A percentile compares a stretch with the other conserved stretches of the same genome.
Conservation (phyloP, 1,139 yeast species). For the Yamadazyma membranifaciens region DNA sequence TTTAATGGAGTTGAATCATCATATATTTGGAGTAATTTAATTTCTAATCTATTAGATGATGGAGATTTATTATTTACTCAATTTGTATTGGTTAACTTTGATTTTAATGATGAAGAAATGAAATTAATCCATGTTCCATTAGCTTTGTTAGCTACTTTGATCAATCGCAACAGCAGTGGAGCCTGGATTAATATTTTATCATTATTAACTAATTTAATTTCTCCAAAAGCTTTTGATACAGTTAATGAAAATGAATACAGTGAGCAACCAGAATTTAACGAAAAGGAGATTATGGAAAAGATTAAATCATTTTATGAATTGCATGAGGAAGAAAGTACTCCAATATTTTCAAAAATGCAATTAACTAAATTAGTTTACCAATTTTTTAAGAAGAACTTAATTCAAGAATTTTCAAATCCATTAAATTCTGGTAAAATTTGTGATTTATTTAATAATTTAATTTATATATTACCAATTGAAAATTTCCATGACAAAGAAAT, state of each 20-base stretch:
- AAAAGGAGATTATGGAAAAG: slow-evolving; percentile 16
- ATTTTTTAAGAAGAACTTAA: slow-evolving; percentile 31
- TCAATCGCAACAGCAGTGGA: slow-evolving; percentile 12
- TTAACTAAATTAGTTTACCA: slow-evolving; percentile 41
- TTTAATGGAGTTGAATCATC: slow-evolving; percentile 84
- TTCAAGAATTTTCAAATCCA: slow-evolving; percentile 21
- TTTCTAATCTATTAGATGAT: slow-evolving; percentile 1
- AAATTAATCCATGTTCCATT: slow-evolving; percentile 73
- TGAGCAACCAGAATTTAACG: not conserved
- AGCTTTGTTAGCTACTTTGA: slow-evolving; percentile 48
- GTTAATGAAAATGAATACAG: slow-evolving; percentile 21
- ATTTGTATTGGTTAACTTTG: slow-evolving; percentile 63
- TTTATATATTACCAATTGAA: slow-evolving; percentile 17
- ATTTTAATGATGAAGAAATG: slow-evolving; percentile 85
- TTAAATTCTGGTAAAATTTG: slow-evolving; percentile 28
- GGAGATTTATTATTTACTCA: slow-evolving; percentile 43
- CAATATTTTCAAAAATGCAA: slow-evolving; percentile 46
- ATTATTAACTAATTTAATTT: slow-evolving; percentile 46
- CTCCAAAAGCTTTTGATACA: slow-evolving; percentile 50
- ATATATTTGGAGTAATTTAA: slow-evolving; percentile 60
- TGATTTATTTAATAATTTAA: slow-evolving; percentile 38
- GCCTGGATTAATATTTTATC: slow-evolving; percentile 38
- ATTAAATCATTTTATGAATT: slow-evolving; percentile 19
- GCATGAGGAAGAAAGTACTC: slow-evolving; percentile 4
- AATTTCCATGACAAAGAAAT: slow-evolving; percentile 19